Conservation (phyloP, 2,329 filamentous ascomycete genomes). For the Phoma sp. region DNA sequence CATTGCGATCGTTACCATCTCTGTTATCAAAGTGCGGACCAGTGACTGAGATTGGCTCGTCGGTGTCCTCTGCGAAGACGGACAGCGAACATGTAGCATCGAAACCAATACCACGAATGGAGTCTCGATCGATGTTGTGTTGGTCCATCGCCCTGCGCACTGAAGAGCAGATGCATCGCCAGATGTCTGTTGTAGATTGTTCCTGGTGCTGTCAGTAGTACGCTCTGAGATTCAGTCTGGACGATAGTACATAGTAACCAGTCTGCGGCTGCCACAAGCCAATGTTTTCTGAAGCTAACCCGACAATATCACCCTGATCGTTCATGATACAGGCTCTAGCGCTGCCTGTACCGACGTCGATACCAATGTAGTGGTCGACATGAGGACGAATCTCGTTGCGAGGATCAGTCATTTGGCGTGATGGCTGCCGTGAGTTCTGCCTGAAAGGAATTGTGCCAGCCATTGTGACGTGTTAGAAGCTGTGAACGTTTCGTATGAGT, state of each 20-base stretch:
- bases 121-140: conserved; percentile 76
- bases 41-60: conserved; percentile 90
- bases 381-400: conserved; percentile 65
- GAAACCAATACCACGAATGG: conserved; percentile 91
- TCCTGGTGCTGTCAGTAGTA: conserved; percentile 63
- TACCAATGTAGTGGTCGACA: conserved; percentile 75
- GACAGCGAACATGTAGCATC: conserved; percentile 98
- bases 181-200: conserved; percentile 98
- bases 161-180: conserved; percentile 90
- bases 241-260: conserved; percentile 60
- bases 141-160: conserved; percentile 84
- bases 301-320: conserved; percentile 83
- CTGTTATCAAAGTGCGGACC: conserved; percentile 81
- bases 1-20: conserved; percentile 85
- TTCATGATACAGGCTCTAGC: conserved; percentile 97
- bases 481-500: not conserved
- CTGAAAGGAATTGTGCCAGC: conserved; percentile 36
- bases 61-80: conserved; percentile 87
- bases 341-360: conserved; percentile 96
- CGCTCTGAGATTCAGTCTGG: not conserved
- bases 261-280: conserved; percentile 62
- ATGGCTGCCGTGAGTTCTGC: conserved; percentile 42
- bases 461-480: conserved; percentile 24
- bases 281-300: conserved; percentile 61
- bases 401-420: conserved; percentile 58